phyloP scores from a whole-genome alignment of 345 rosid genomes.

The Triadica sebifera region DNA sequence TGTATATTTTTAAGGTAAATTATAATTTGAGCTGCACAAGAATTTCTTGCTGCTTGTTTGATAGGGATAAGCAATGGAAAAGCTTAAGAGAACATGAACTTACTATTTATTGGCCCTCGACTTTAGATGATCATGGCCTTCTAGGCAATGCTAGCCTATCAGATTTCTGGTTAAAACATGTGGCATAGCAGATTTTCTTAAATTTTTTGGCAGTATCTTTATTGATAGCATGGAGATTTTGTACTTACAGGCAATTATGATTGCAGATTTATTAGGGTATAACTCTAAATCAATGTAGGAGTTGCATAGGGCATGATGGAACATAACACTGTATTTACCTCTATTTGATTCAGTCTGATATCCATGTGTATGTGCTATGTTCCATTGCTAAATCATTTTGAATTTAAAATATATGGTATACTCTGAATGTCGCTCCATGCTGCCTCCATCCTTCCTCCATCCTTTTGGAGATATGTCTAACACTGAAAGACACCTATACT shows the following conservation, averaged over 20 bases:
- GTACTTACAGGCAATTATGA: background rate
- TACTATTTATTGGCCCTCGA: background rate
- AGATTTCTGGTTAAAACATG: background rate
- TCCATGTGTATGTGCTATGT: background rate
- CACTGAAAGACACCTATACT: background rate
- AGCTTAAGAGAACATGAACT: background rate
- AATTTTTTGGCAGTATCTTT: background rate
- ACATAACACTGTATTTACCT: background rate
- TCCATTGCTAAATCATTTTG: background rate
- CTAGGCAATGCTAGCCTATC: background rate
- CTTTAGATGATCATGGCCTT: background rate
- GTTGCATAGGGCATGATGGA: background rate
- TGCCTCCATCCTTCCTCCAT: background rate
- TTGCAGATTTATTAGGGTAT: too few relatives aligned
- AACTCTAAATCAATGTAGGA: background rate
- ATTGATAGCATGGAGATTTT: background rate
- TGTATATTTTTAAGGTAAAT: slow-evolving; percentile 88
- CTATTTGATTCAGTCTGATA: background rate
- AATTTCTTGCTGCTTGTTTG: background rate
- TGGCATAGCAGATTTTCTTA: background rate
- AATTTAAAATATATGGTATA: background rate
- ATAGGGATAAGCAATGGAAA: background rate
- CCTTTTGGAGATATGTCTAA: background rate
- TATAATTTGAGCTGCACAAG: background rate
- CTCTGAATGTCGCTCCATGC: background rate